These are phyloP conservation scores for Phytophthora multivora DNA, from an alignment of 352 stramenopile species.

Conservation along the genomic window DNA sequence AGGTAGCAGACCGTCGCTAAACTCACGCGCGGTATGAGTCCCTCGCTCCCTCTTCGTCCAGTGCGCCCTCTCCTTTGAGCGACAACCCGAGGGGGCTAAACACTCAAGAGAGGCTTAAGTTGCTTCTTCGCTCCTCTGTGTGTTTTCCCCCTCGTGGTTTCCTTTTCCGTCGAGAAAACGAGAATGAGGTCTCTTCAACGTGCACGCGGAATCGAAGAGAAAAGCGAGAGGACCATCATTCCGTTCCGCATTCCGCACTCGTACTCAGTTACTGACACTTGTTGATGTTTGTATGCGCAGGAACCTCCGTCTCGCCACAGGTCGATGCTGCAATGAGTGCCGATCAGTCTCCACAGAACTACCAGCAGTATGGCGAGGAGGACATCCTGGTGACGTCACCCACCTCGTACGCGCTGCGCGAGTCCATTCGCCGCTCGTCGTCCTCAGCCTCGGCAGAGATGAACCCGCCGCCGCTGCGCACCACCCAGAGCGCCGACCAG, in stretches of 20 bases:
- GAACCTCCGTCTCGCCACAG: slow-evolving; percentile 21
- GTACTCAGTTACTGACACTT: slow-evolving; percentile 6
- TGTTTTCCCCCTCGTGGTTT: slow-evolving; percentile 3
- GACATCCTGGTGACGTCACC: slow-evolving; percentile 86
- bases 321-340: slow-evolving; percentile 53
- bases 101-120: slow-evolving; percentile 1
- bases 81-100: slow-evolving; percentile 13
- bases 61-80: background rate
- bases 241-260: slow-evolving; percentile 24
- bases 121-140: background rate
- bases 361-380: slow-evolving; percentile 49
- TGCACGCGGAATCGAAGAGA: background rate
- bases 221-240: slow-evolving; percentile 18
- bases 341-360: slow-evolving; percentile 37
- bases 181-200: slow-evolving; percentile 31
- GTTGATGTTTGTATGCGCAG: slow-evolving; percentile 34
- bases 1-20: slow-evolving; percentile 21
- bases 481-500: slow-evolving; percentile 28
- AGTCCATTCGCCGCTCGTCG: slow-evolving; percentile 80
- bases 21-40: no score
- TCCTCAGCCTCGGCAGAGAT: slow-evolving; percentile 57
- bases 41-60: background rate
- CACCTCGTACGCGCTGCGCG: slow-evolving; percentile 75
- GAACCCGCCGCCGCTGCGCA: slow-evolving; percentile 31
- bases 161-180: slow-evolving; percentile 9